These are phyloP conservation scores for Jasminum sambac DNA, from an alignment of 257 asterid species.

Conservation along the genomic window DNA sequence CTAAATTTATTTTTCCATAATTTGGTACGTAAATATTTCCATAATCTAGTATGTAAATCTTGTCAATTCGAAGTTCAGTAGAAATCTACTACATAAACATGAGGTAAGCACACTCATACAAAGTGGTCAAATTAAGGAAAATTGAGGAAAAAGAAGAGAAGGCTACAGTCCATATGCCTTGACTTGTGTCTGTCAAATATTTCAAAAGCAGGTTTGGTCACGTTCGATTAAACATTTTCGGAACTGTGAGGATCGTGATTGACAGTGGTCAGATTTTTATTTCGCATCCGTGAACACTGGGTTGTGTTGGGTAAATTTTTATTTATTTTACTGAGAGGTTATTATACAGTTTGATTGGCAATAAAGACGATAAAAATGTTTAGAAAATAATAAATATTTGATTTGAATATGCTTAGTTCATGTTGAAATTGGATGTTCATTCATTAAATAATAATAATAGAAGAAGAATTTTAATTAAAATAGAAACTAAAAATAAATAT, in stretches of 20 bases:
- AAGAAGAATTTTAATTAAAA: too few relatives aligned
- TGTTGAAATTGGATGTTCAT: too few relatives aligned
- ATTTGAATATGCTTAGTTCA: too few relatives aligned
- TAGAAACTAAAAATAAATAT: too few relatives aligned
- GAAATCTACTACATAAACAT: background rate
- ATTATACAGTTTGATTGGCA: too few relatives aligned
- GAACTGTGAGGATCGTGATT: constrained; percentile 17
- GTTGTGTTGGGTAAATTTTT: background rate
- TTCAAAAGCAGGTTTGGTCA: constrained; percentile 47
- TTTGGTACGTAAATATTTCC: background rate
- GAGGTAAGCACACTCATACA: too few relatives aligned
- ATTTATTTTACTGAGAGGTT: background rate
- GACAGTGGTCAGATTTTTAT: background rate
- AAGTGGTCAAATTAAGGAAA: background rate
- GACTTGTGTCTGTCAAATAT: constrained; percentile 29
- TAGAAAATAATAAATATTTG: too few relatives aligned
- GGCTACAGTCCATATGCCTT: constrained; percentile 18
- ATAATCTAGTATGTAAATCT: constrained; percentile 1
- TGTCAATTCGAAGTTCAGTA: constrained; percentile 16
- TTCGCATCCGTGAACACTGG: background rate
- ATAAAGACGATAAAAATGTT: too few relatives aligned
- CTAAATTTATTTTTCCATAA: background rate
- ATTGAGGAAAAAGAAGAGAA: constrained; percentile 8
- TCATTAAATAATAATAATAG: too few relatives aligned
- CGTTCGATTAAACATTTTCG: constrained; percentile 16